Evolutionary conservation across 1,284 basidiomycete species (phyloP).

Genomic region (Cutaneotrichosporon daszewskae): DNA sequence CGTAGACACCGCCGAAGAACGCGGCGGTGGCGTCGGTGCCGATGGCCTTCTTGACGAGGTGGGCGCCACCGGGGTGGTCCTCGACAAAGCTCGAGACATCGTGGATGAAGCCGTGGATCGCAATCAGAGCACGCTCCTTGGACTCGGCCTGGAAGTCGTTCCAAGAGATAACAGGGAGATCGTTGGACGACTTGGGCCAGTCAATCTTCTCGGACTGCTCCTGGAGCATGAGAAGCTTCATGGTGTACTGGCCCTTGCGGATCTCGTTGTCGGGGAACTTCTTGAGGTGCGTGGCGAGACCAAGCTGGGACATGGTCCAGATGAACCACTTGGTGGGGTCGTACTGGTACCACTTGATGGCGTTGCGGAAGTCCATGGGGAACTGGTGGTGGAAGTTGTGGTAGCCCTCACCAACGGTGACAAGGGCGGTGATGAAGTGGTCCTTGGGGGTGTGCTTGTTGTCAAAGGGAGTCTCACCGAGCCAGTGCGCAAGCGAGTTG

Average conservation of each 20-base stretch:
- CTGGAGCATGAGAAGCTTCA: constrained; percentile 79
- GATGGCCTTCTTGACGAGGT: constrained; percentile 58
- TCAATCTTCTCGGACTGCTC: constrained; percentile 62
- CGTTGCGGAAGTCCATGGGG: constrained; percentile 91
- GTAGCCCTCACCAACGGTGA: constrained; percentile 88
- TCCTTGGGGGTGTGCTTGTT: constrained; percentile 92
- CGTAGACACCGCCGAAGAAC: constrained; percentile 90
- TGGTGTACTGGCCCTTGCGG: constrained; percentile 82
- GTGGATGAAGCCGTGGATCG: constrained; percentile 85
- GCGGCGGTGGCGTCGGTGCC: constrained; percentile 85
- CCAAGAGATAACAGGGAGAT: constrained; percentile 78
- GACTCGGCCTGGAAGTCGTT: constrained; percentile 69
- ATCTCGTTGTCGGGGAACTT: constrained; percentile 92
- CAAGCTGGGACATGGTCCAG: constrained; percentile 58
- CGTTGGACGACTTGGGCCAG: constrained; percentile 62
- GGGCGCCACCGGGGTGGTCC: constrained; percentile 78
- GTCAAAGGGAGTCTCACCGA: constrained; percentile 85
- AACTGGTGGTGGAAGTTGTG: constrained; percentile 95
- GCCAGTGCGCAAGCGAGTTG: constrained; percentile 91
- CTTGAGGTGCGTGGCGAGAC: constrained; percentile 81
- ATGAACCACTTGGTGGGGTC: constrained; percentile 80
- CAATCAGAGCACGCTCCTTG: constrained; percentile 67
- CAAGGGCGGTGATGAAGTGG: constrained; percentile 78
- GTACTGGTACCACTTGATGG: constrained; percentile 88
- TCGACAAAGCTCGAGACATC: constrained; percentile 80